Evolutionary conservation across 495 filamentous ascomycete genomes (phyloP).

Genomic region (Melanomma pulvis-pyrius): DNA sequence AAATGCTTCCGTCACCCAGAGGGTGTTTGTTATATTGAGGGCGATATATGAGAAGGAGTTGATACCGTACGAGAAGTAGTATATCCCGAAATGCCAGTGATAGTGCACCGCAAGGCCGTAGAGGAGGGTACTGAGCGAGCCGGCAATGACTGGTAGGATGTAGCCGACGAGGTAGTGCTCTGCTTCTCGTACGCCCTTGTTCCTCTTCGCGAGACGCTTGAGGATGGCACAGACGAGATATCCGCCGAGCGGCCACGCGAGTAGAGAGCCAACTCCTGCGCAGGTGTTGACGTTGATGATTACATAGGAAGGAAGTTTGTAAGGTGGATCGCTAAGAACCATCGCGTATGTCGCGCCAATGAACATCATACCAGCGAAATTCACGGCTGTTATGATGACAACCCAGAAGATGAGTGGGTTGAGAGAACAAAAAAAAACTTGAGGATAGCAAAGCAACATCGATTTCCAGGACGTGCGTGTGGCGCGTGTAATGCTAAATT

Average conservation of each 20-base stretch:
- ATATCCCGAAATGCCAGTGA: conserved; percentile 11
- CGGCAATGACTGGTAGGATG: conserved; percentile 26
- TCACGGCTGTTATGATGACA: conserved; percentile 9
- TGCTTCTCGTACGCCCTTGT: conserved; percentile 27
- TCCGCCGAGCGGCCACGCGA: conserved; percentile 12
- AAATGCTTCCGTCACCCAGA: conserved; percentile 34
- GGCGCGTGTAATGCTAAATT: conserved; percentile 3
- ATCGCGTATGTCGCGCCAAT: conserved; percentile 23
- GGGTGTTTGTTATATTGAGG: conserved; percentile 22
- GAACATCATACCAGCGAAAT: conserved; percentile 30
- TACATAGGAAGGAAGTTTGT: conserved; percentile 3
- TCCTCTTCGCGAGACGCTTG: conserved; percentile 9
- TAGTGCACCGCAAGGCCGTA: conserved; percentile 21
- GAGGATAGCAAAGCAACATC: conserved; percentile 15
- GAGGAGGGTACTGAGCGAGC: conserved; percentile 19
- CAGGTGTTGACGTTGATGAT: conserved; percentile 23
- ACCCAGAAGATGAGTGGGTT: conserved; percentile 33
- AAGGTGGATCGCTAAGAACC: conserved; percentile 6
- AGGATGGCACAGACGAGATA: neutral
- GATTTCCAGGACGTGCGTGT: conserved; percentile 11
- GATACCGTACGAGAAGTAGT: conserved; percentile 25
- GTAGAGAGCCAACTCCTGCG: conserved; percentile 10
- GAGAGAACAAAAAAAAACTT: conserved; percentile 25
- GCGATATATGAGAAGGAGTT: conserved; percentile 19
- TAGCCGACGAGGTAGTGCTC: conserved; percentile 33